Conservation (phyloP, 1,139 yeast species). For the Suzukiozyma palmioleophila region DNA sequence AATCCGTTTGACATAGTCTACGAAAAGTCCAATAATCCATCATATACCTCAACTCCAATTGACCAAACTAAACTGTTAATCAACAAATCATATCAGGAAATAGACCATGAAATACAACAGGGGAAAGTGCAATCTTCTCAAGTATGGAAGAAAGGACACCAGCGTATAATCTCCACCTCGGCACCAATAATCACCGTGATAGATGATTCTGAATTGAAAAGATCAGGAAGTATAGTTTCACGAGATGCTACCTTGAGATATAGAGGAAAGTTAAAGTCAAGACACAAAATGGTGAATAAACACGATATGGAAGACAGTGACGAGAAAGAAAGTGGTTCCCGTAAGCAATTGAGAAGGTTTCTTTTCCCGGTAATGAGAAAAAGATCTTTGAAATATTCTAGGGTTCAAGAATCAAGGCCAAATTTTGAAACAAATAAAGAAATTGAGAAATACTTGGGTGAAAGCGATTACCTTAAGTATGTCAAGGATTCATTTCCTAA, state of each 20-base stretch:
- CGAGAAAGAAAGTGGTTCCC: conserved; percentile 1
- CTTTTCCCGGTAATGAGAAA: conserved; percentile 35
- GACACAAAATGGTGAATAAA: conserved; percentile 28
- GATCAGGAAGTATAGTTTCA: conserved; percentile 32
- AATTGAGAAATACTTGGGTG: conserved; percentile 21
- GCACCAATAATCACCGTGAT: conserved; percentile 27
- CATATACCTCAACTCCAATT: neutral
- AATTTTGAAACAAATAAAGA: conserved; percentile 25
- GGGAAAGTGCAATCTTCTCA: conserved; percentile 1
- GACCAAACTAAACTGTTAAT: neutral
- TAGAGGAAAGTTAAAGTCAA: conserved; percentile 24
- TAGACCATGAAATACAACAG: conserved; percentile 5
- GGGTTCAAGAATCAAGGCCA: conserved; percentile 15
- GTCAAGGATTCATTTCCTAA: conserved; percentile 28
- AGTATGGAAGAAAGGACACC: conserved; percentile 2
- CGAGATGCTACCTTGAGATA: conserved; percentile 28
- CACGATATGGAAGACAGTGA: conserved; percentile 12
- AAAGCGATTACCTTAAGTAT: conserved; percentile 19
- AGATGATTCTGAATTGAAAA: conserved; percentile 16
- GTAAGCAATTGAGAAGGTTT: conserved; percentile 11
- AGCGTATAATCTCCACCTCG: conserved; percentile 3
- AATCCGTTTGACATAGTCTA: conserved; percentile 22
- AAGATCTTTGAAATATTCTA: conserved; percentile 27
- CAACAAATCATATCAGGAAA: conserved; percentile 4
- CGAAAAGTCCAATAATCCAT: conserved; percentile 2